phyloP scores from a whole-genome alignment of 2,329 filamentous ascomycete species.

The Fusarium temperatum region DNA sequence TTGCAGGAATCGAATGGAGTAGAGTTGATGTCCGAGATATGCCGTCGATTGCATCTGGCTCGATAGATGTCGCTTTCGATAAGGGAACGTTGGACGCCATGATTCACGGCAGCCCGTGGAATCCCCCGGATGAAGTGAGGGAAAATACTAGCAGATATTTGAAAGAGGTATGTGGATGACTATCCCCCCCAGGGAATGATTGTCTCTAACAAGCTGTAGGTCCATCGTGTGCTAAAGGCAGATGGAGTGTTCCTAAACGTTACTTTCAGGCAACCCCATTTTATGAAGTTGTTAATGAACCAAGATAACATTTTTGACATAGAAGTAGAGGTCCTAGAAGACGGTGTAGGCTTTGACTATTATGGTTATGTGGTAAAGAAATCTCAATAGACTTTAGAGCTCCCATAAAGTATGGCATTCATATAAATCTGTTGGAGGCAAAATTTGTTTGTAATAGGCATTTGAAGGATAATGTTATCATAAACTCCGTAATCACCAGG shows the following conservation, averaged over 20 bases:
- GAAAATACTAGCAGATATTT: neutral
- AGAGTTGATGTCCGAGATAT: neutral
- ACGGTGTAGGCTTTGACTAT: neutral
- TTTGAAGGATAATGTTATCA: no score
- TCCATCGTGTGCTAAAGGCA: neutral
- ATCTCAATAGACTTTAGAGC: neutral
- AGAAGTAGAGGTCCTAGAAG: neutral
- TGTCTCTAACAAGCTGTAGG: neutral
- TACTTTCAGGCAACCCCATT: slow-evolving; percentile 3
- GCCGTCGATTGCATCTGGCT: neutral
- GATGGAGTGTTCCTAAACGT: neutral
- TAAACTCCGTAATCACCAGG: no score
- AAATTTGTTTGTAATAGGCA: neutral
- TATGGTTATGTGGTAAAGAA: neutral
- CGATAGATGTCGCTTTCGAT: neutral
- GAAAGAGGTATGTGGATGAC: neutral
- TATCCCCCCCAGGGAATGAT: fast-evolving
- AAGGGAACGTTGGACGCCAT: neutral
- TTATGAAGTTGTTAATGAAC: neutral
- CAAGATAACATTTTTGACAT: neutral
- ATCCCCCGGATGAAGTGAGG: neutral
- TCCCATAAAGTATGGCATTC: neutral
- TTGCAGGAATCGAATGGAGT: neutral
- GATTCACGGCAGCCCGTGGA: slow-evolving; percentile 1
- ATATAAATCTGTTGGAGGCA: neutral